These are phyloP conservation scores for Lunasporangiospora selenospora DNA, from an alignment of 192 early-diverging fungal genomes.

Conservation along the genomic window DNA sequence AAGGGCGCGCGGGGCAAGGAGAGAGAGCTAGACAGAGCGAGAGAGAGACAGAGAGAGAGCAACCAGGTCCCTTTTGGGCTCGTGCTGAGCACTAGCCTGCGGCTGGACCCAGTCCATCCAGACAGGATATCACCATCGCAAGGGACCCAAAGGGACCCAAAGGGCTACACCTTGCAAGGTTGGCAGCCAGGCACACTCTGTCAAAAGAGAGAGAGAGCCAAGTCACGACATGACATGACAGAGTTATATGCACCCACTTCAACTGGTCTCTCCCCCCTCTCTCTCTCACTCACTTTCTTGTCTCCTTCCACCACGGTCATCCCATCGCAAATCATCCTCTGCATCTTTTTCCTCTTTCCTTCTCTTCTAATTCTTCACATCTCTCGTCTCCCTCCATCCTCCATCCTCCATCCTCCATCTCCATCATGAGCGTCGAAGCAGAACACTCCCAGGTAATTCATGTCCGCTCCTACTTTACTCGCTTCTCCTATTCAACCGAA, in stretches of 20 bases:
- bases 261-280: not conserved
- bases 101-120: too few relatives aligned
- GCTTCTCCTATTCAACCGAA: not conserved
- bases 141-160: not conserved
- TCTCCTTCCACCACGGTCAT: not conserved
- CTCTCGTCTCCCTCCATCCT: not conserved
- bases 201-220: not conserved
- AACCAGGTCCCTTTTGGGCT: too few relatives aligned
- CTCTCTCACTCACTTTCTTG: not conserved
- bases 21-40: too few relatives aligned
- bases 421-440: slow-evolving; percentile 45
- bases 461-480: not conserved
- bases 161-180: too few relatives aligned
- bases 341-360: not conserved
- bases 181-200: not conserved
- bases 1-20: too few relatives aligned
- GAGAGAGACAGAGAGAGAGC: too few relatives aligned
- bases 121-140: not conserved
- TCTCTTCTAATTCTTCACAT: not conserved
- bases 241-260: not conserved
- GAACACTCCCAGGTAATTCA: slow-evolving; percentile 40
- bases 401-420: not conserved
- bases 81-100: too few relatives aligned
- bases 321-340: not conserved
- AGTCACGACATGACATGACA: too few relatives aligned